These are phyloP conservation scores for Epicoccum sorghinum DNA, from an alignment of 2,329 filamentous ascomycete genomes.

Conservation along the genomic window DNA sequence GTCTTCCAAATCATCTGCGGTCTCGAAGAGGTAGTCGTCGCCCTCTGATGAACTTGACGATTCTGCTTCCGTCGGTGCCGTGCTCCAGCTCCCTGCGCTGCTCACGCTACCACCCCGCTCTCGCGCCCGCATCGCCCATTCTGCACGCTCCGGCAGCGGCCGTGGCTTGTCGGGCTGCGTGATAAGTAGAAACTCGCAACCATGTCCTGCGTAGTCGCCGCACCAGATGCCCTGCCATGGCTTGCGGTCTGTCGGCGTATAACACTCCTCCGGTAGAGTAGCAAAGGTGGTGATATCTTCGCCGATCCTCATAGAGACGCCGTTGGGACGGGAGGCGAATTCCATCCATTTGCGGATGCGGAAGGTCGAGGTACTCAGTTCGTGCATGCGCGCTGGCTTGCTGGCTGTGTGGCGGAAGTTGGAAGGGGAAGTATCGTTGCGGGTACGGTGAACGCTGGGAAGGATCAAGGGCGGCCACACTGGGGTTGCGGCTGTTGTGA, in stretches of 20 bases:
- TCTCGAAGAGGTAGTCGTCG: conserved; percentile 17
- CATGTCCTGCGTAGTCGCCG: conserved; percentile 86
- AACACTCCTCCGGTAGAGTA: conserved; percentile 75
- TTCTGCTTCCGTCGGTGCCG: conserved; percentile 31
- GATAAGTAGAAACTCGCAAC: conserved; percentile 85
- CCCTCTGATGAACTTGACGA: conserved; percentile 5
- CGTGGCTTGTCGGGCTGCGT: conserved; percentile 69
- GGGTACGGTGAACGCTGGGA: conserved; percentile 65
- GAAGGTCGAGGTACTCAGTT: conserved; percentile 71
- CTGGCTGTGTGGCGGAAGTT: conserved; percentile 54
- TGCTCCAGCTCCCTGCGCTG: conserved; percentile 40
- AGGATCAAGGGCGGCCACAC: conserved; percentile 79
- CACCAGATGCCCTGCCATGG: conserved; percentile 92
- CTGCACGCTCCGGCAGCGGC: conserved; percentile 48
- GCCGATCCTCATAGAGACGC: conserved; percentile 51
- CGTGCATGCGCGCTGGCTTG: conserved; percentile 58
- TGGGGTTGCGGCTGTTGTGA: conserved; percentile 43
- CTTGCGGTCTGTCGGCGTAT: conserved; percentile 78
- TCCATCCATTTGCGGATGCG: conserved; percentile 79
- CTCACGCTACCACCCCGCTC: conserved; percentile 38
- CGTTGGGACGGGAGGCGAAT: conserved; percentile 52
- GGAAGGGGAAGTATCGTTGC: conserved; percentile 53
- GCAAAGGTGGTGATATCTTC: conserved; percentile 68
- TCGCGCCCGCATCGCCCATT: conserved; percentile 33
- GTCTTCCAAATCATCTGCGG: conserved; percentile 46